Evolutionary conservation across 2,329 filamentous ascomycete genomes (phyloP).

Genomic region (Phyllosticta capitalensis): DNA sequence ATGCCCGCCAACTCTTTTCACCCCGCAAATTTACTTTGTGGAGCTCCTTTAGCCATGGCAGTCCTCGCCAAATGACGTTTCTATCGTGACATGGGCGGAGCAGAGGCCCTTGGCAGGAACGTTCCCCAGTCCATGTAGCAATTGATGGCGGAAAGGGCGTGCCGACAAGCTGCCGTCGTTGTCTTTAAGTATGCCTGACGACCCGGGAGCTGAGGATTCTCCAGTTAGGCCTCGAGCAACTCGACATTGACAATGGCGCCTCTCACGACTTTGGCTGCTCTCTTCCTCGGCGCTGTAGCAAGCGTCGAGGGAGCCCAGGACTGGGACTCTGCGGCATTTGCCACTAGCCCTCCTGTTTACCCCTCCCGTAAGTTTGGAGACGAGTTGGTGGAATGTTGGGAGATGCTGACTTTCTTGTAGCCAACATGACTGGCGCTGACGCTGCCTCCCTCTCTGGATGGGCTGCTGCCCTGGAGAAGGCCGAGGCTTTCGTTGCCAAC

Average conservation of each 20-base stretch:
- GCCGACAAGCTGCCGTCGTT: neutral
- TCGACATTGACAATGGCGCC: slow-evolving; percentile 9
- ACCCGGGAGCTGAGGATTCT: neutral
- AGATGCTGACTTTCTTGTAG: neutral
- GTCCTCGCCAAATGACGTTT: neutral
- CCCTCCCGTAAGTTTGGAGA: slow-evolving; percentile 10
- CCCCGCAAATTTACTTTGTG: neutral
- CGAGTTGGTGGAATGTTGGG: neutral
- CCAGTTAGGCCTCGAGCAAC: slow-evolving; percentile 6
- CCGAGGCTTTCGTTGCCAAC: slow-evolving; percentile 25
- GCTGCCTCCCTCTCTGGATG: slow-evolving; percentile 16
- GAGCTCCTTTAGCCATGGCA: neutral
- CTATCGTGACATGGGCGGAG: neutral
- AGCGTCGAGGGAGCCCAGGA: slow-evolving; percentile 9
- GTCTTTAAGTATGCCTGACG: neutral
- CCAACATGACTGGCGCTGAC: slow-evolving; percentile 9
- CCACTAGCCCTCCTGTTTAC: slow-evolving; percentile 13
- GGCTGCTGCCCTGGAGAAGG: slow-evolving; percentile 27
- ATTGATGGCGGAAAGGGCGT: neutral
- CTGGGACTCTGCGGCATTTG: slow-evolving; percentile 12
- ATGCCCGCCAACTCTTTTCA: neutral
- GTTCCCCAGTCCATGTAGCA: neutral
- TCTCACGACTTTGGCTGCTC: slow-evolving; percentile 5
- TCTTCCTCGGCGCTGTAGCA: slow-evolving; percentile 7
- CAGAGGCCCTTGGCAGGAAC: neutral